phyloP scores from a whole-genome alignment of 2,329 filamentous ascomycete genomes.

The Biscogniauxia mediterranea region DNA sequence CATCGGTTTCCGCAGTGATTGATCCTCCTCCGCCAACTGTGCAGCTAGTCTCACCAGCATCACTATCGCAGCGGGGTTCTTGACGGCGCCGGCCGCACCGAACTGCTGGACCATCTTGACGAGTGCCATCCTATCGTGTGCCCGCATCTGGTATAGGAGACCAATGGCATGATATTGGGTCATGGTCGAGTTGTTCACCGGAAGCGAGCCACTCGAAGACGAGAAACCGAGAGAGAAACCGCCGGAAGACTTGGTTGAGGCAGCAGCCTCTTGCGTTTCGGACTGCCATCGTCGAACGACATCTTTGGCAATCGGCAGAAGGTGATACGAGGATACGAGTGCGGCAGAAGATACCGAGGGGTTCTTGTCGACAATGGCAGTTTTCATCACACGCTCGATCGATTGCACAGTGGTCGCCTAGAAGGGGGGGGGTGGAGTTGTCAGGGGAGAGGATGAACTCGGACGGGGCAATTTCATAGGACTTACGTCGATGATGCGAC shows the following conservation, averaged over 20 bases:
- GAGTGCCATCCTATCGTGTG: conserved; percentile 94
- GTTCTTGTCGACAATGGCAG: conserved; percentile 98
- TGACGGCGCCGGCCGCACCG: conserved; percentile 83
- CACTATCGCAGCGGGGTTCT: conserved; percentile 89
- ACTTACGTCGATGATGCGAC: conserved; percentile 91
- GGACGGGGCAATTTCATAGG: neutral
- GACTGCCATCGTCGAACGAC: conserved; percentile 97
- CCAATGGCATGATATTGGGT: conserved; percentile 98
- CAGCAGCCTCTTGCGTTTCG: conserved; percentile 95
- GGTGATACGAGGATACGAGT: conserved; percentile 94
- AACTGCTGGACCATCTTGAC: conserved; percentile 99
- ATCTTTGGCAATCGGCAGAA: conserved; percentile 92
- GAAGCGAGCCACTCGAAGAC: conserved; percentile 69
- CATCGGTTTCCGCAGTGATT: conserved; percentile 88
- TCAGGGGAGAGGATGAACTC: conserved; percentile 15
- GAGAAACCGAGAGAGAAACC: conserved; percentile 92
- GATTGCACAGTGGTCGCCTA: conserved; percentile 93
- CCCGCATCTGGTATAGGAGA: conserved; percentile 94
- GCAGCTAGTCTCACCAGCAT: conserved; percentile 91
- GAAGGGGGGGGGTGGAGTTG: conserved; percentile 1
- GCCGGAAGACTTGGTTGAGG: conserved; percentile 80
- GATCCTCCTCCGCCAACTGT: conserved; percentile 91
- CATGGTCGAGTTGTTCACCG: conserved; percentile 95
- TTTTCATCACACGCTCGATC: conserved; percentile 98
- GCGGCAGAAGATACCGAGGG: conserved; percentile 95